Evolutionary conservation across 495 filamentous ascomycete genomes (phyloP), one percentile per base, ranked within the genome.

Genomic region (Pseudomonodictys pantanalensis): DNA sequence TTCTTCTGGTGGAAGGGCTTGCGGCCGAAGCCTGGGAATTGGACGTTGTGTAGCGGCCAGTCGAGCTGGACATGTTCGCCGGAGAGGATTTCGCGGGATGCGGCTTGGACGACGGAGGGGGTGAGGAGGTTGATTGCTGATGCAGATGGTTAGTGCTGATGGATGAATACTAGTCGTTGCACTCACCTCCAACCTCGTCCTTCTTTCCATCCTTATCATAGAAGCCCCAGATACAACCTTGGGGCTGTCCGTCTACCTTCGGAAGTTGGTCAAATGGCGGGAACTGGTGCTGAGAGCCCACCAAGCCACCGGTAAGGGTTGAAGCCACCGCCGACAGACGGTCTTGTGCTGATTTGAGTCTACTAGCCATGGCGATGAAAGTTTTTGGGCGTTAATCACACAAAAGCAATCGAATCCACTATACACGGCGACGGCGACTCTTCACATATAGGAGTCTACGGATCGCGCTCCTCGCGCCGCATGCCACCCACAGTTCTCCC

Each of bases 211-310:
- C 74, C 54, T 79, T 81, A 69, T 87, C 84, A 41, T 82, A 87
- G 17, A 87, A 30, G 3, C 85, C 83, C 84, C 84, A 87, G 10
- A 84, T 79, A 64, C 80, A 85, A 17, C 84, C 84, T 66, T 83
- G 78, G 1, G 82, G 83, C 75, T 81, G 80, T 12, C 77, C 82
- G 28, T 81, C 60, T 5, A 87, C 83, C 38, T 71, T 68, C 3
- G 85, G 83, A 1, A 87, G 76, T 60, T 77, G 68, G 54, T 86
- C 83, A 61, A 83, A 87, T 33, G 78, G 71, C 1, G 72, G 71
- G 39, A 73, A 44, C 20, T 66, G 50, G 15, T 28, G 46, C 9
- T 23, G 22, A 7, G 39, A 3, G 11, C 60, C 52, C 11, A 46
- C 39, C 2, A 46, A 25, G 10, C 41, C 52, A 9, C 52, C 52